Base-by-base conservation (phyloP, 2,329 filamentous ascomycete genomes). In the Colletotrichum plurivorum region DNA sequence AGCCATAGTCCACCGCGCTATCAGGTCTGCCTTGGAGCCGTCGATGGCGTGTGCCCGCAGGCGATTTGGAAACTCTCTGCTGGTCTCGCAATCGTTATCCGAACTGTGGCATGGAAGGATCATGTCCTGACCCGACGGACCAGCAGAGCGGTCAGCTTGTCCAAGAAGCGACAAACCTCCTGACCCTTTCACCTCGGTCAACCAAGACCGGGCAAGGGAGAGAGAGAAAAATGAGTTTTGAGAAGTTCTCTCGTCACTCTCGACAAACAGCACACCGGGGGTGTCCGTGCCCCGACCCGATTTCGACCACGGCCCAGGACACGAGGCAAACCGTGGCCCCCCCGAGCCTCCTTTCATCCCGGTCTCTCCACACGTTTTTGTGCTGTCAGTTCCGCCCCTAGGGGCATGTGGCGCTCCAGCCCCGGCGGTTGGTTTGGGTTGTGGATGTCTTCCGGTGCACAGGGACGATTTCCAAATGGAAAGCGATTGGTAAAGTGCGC, bases 341-440 rank as follows among this genome's bases (percentile, higher is more conserved):
- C 39, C 60, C 45, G 49, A 41, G 56, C 45, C 53, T 63, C 53
- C 52, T 63, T 52, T 63, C 52, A 68, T 68, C 53, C 65, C 55
- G 41, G 54, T 39, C 66, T 43, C 66, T 66, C 55, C 53, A 66
- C 66, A 51, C 55, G 41, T 51, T 60, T 66, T 56, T 60, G 54
- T 60, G 31, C 51, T 66, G 20, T 64, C 53, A 58, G 31, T 46
- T 68, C 61, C 48, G 53, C 36, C 49, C 54, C 20, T 52, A 39
- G 43, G 22, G 52, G 54, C 25, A 49, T 27, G 61, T 60, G 59
- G 65, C 46, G 66, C 54, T 20, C 16, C 25, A 55, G 46, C 16
- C 31, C 20, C 36, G 25, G 51, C 20, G 49, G 55, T 36, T 62
- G 55, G 55, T 60, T 55, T 22, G 49, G 31, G 31, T 10, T 36